Evolutionary conservation across 768 basidiomycete species (phyloP).

Genomic region (Phylloporus arenicola): DNA sequence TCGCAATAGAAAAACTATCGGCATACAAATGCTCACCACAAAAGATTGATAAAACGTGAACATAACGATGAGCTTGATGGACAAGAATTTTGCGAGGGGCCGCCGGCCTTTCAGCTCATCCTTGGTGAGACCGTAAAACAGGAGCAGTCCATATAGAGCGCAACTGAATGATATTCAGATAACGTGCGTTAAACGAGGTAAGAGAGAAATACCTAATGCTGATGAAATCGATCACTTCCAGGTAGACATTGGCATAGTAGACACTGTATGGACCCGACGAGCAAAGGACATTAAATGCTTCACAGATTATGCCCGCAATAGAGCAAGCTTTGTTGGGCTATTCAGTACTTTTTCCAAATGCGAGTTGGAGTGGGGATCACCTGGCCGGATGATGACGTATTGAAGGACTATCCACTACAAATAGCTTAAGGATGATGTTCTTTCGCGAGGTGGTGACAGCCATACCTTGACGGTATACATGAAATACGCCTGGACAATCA

Average conservation of each 20-base stretch:
- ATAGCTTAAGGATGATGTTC: not conserved
- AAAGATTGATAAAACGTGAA: constrained; percentile 86
- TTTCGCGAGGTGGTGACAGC: not conserved
- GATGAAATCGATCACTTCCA: constrained; percentile 69
- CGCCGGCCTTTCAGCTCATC: constrained; percentile 72
- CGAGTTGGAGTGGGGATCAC: constrained; percentile 17
- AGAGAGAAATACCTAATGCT: constrained; percentile 61
- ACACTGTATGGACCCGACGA: constrained; percentile 52
- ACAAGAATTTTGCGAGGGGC: constrained; percentile 80
- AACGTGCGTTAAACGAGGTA: not conserved
- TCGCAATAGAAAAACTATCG: not conserved
- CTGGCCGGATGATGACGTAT: constrained; percentile 72
- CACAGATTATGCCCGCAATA: constrained; percentile 74
- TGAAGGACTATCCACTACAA: constrained; percentile 80
- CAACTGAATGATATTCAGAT: constrained; percentile 40
- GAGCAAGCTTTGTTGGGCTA: constrained; percentile 31
- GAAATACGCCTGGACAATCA: constrained; percentile 60
- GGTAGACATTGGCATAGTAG: constrained; percentile 62
- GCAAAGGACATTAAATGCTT: constrained; percentile 67
- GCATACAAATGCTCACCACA: constrained; percentile 42
- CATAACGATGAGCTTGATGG: constrained; percentile 84
- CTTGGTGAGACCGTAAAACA: constrained; percentile 79
- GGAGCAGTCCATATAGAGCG: constrained; percentile 78
- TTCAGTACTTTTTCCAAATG: constrained; percentile 5
- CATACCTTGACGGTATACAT: constrained; percentile 80